Base-by-base conservation (phyloP, 257 asterid species). In the Euphrasia confusa region DNA sequence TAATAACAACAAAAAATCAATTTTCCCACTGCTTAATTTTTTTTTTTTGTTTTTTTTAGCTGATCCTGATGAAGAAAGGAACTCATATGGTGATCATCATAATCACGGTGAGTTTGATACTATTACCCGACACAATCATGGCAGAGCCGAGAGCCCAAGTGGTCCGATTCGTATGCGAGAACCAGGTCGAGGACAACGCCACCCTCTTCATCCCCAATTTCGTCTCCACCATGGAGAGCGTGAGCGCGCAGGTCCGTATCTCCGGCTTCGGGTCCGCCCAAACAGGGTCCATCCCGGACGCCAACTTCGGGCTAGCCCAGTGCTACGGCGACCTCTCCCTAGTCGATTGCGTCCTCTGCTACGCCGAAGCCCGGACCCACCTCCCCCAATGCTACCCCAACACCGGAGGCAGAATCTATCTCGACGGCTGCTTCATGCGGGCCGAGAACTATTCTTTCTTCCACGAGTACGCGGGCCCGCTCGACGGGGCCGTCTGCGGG, bases 381-480 rank as follows among this genome's bases (percentile, higher is more conserved):
- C 81, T 88, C 5, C 98, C 96, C 6, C 84, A 71, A 68, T 91
- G 96, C 78, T 84, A 72, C 39, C 96, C 98, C 0, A 54, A 5
- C 11, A 88, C 68, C 13, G 89, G 94, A 0, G 98, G 92, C 14
- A 70, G 83, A 62, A 77, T 91, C 14, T 88, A 54, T 61, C 84
- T 88, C 10, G 98, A 91, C 63, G 96, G 98, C 24, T 91, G 98
- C 73, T 91, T 85, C 32, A 82, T 88, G 92, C 72, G 96, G 24
- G 75, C 80, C 11, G 95, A 79, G 80, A 86, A 84, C 58, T 86
- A 84, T 67, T 73, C 76, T 42, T 91, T 91, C 75, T 84, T 63
- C 61, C 60, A 78, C 1, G 88, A 88, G 83, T 81, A 65, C 57
- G 39, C 72, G 0, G 87, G 85, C 21, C 85, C 83, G 1, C 18